These are phyloP conservation scores for Kuraishia ogatae DNA, from an alignment of 805 yeast genomes.

Conservation along the genomic window DNA sequence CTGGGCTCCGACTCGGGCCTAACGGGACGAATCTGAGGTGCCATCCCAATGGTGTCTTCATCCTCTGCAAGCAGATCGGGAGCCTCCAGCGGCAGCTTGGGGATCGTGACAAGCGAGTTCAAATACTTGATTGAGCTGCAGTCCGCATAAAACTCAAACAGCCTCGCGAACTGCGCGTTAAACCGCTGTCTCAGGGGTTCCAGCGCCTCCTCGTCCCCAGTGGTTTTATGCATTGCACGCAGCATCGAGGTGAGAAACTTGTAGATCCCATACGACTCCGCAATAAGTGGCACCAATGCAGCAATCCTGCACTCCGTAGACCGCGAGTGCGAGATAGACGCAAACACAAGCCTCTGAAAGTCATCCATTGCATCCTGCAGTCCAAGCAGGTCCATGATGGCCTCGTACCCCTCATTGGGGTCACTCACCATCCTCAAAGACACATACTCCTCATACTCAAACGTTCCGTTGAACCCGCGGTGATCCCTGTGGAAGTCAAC, in stretches of 20 bases:
- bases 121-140: slow-evolving; percentile 78
- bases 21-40: slow-evolving; percentile 11
- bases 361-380: slow-evolving; percentile 80
- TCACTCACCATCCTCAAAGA: slow-evolving; percentile 82
- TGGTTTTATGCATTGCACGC: slow-evolving; percentile 72
- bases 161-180: slow-evolving; percentile 55
- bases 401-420: slow-evolving; percentile 93
- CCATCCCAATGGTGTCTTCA: slow-evolving; percentile 23
- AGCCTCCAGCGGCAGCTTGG: slow-evolving; percentile 50
- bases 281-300: slow-evolving; percentile 81
- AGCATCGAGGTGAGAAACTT: slow-evolving; percentile 86
- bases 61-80: slow-evolving; percentile 51
- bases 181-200: slow-evolving; percentile 67
- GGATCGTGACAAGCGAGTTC: slow-evolving; percentile 73
- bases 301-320: slow-evolving; percentile 70
- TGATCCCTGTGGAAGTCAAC: slow-evolving; percentile 77
- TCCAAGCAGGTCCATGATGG: slow-evolving; percentile 76
- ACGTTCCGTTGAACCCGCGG: slow-evolving; percentile 88
- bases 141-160: slow-evolving; percentile 83
- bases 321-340: slow-evolving; percentile 54
- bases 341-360: slow-evolving; percentile 67
- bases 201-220: slow-evolving; percentile 57
- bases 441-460: slow-evolving; percentile 92
- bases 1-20: slow-evolving; percentile 32
- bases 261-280: slow-evolving; percentile 89